Percentiles rank a stretch among this genome's conserved stretches.
Evolutionary conservation across 2,329 filamentous ascomycete species (phyloP).

Genomic region (Rhexocercosporidium sp.): DNA sequence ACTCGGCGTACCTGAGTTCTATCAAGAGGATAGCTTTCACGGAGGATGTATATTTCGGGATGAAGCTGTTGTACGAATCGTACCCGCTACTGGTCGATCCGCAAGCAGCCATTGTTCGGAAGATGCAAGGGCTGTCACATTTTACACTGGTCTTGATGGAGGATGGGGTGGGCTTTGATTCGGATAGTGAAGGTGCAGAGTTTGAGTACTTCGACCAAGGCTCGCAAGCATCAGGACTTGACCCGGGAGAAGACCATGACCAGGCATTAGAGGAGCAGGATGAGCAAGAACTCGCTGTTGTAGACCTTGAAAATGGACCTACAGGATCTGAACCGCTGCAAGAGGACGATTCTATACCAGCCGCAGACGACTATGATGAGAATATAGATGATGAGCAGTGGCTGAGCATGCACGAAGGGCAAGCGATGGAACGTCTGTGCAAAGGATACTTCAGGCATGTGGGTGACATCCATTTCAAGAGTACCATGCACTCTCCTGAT

Average conservation of each 20-base stretch:
- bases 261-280: background rate
- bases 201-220: slow-evolving; percentile 3
- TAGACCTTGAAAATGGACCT: background rate
- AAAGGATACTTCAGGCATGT: slow-evolving; percentile 18
- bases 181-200: background rate
- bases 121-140: slow-evolving; percentile 3
- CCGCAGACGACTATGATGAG: background rate
- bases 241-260: background rate
- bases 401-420: background rate
- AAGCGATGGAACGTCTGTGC: background rate
- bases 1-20: slow-evolving; percentile 13
- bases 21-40: slow-evolving; percentile 24
- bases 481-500: slow-evolving; percentile 7
- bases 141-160: slow-evolving; percentile 3
- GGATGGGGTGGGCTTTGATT: slow-evolving; percentile 2
- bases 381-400: background rate
- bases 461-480: slow-evolving; percentile 26
- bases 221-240: background rate
- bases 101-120: slow-evolving; percentile 1
- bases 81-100: background rate
- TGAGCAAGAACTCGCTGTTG: background rate
- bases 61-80: background rate
- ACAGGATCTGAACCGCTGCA: background rate
- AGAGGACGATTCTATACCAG: background rate
- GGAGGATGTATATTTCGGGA: slow-evolving; percentile 5